A percentile compares a stretch with the other conserved stretches of the same genome.
phyloP scores from a whole-genome alignment of 345 rosid genomes.

The Populus euphratica region DNA sequence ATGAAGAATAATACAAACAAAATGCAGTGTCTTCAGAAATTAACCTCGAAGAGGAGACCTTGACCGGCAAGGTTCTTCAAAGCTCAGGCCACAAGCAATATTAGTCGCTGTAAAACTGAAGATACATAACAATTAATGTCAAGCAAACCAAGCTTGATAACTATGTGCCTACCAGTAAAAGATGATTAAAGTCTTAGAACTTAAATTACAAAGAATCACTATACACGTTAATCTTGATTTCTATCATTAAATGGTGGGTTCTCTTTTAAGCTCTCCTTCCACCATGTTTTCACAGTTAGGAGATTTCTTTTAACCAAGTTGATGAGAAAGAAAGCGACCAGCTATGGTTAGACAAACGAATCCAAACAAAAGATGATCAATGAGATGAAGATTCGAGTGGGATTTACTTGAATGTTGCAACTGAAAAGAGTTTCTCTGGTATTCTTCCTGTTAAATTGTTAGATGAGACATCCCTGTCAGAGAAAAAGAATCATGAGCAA shows the following conservation, averaged over 20 bases:
- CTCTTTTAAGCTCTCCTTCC: too few species aligned
- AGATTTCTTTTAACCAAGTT: neutral
- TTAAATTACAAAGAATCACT: too few species aligned
- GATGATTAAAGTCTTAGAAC: neutral
- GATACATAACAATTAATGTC: constrained; percentile 4
- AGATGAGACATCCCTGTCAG: constrained; percentile 72
- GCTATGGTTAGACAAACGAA: neutral
- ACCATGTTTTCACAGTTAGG: too few species aligned
- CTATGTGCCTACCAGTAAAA: neutral
- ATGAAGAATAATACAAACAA: neutral
- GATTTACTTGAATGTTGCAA: constrained; percentile 67
- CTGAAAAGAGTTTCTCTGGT: constrained; percentile 54
- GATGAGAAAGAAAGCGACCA: neutral
- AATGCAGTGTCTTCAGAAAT: neutral
- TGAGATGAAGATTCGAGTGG: neutral
- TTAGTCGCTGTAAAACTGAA: constrained; percentile 68
- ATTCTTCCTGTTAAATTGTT: constrained; percentile 63
- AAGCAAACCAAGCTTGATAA: neutral
- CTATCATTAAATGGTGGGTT: too few species aligned
- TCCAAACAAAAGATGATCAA: neutral
- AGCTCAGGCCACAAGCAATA: constrained; percentile 66
- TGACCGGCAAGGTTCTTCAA: constrained; percentile 66
- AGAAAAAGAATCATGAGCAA: neutral
- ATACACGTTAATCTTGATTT: too few species aligned
- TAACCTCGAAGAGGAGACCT: constrained; percentile 56